Evolutionary conservation across 2,329 filamentous ascomycete species (phyloP), one percentile per base, ranked within the genome.

Genomic region (Exserohilum turcica): DNA sequence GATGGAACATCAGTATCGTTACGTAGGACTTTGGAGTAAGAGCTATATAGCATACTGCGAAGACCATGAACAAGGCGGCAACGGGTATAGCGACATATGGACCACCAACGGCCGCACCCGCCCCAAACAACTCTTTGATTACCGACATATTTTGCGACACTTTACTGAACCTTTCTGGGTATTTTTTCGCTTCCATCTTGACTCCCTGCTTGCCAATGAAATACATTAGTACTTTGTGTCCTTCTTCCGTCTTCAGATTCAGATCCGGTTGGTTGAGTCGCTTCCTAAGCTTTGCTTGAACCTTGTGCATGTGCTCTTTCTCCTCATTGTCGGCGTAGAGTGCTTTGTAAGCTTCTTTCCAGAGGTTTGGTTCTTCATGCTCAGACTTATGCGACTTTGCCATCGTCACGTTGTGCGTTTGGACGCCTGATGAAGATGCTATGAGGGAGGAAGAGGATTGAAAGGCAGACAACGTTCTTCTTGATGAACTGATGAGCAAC

Each of bases 31-130:
- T 15, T 3, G 12, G n/a, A 9, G 6, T 1, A 24, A 24, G 7
- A n/a, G 13, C 47, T 6, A 59, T 6, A 19, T 3, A 5, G 33
- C 59, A 16, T 47, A 64, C 61, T 9, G 59, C 56, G 29, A 64
- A 64, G 5, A 50, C 61, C 27, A 60, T 40, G 29, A 64, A 60
- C 5, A 62, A 18, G 9, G 61, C 61, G 1, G 59, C 59, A 10
- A 53, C 57, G 10, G 59, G 57, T 4, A 62, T 59, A 1, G 59
- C 61, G 21, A 62, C 53, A 43, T 62, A 64, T 0, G 59, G 61
- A 9, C 61, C 61, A 35, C 48, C 61, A 3, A 59, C 57, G 18
- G 46, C 54, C 5, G 57, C 57, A 15, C 54, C 61, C 8, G 56
- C 52, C 9, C 52, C 45, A 12, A 64, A 55, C 2, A 64, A 38